Evolutionary conservation across 306 rosid species (phyloP), one percentile per base, ranked within the genome.

Genomic region (Dalbergia cultrata): DNA sequence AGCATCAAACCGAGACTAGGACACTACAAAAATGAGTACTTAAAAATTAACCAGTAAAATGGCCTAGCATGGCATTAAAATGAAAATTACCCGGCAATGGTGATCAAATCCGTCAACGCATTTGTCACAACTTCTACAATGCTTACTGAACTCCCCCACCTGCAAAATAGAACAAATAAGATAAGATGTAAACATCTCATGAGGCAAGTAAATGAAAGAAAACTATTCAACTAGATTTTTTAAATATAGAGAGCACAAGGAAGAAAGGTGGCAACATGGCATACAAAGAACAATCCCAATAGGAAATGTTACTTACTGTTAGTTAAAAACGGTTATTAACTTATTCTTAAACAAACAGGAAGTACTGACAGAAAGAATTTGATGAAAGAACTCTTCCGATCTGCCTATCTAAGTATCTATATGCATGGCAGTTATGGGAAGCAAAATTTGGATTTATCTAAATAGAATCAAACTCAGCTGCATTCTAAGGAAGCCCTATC

Each of bases 71-170:
- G 33, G 73, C 58, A 35, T 65, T 41, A 34, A 59, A 80, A 58
- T 50, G 65, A 49, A 53, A 59, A 83, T 78, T 88, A 91, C 96
- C 88, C 92, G 92, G 73, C 96, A 93, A 78, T 89, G 97, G 82
- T 93, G 97, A 81, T 91, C 96, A 85, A 93, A 91, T 75, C 92
- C 96, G 74, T 93, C 97, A 71, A 93, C 96, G 84, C 97, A 93
- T 87, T 91, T 91, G 82, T 88, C 86, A 62, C 97, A 93, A 77
- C 96, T 93, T 85, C 97, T 86, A 86, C 96, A 91, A 72, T 93
- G 97, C 88, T 91, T 93, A 83, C 97, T 93, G 89, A 89, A 93
- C 85, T 91, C 91, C 54, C 83, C 86, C 22, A 93, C 95, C 97
- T 92, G 80, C 78, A 87, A 75, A 72, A 81, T 43, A 66, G 50